Evolutionary conservation across 2,329 filamentous ascomycete species (phyloP).

Genomic region (Venturia nashicola): DNA sequence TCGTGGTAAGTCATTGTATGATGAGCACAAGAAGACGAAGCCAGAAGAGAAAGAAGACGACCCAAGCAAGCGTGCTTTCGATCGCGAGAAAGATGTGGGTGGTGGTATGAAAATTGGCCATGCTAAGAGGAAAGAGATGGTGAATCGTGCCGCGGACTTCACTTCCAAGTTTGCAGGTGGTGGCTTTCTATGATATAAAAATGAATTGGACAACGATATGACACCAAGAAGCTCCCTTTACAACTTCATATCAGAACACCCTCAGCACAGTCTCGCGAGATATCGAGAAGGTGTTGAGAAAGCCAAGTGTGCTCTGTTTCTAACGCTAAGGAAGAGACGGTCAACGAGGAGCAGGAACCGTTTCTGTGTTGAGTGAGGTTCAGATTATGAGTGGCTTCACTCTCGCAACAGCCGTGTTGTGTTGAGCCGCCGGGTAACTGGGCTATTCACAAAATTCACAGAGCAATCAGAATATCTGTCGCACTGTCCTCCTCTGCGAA

Average conservation of each 20-base stretch:
- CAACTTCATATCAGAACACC: not conserved
- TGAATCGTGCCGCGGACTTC: slow-evolving; percentile 71
- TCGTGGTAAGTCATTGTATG: slow-evolving; percentile 32
- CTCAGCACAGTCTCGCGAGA: not conserved
- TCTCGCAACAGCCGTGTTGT: not conserved
- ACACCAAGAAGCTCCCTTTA: not conserved
- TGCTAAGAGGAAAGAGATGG: slow-evolving; percentile 63
- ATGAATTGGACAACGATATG: not conserved
- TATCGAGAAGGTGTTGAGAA: not conserved
- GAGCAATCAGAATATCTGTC: not conserved
- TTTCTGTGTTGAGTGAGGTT: not conserved
- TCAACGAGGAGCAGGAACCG: not conserved
- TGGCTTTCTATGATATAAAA: slow-evolving; percentile 36
- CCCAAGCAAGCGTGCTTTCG: slow-evolving; percentile 78
- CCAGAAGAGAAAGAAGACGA: slow-evolving; percentile 59
- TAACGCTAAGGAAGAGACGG: not conserved
- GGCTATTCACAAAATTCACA: not conserved
- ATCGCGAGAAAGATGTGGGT: slow-evolving; percentile 88
- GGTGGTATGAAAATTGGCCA: slow-evolving; percentile 58
- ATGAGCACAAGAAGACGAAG: slow-evolving; percentile 32
- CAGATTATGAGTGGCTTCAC: not conserved
- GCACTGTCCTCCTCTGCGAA: not conserved
- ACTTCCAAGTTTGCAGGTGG: slow-evolving; percentile 70
- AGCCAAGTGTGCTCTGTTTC: not conserved
- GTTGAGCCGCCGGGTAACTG: not conserved